These are phyloP conservation scores for Ceratocystis ficicola DNA, from an alignment of 2,329 filamentous ascomycete genomes.

Conservation along the genomic window DNA sequence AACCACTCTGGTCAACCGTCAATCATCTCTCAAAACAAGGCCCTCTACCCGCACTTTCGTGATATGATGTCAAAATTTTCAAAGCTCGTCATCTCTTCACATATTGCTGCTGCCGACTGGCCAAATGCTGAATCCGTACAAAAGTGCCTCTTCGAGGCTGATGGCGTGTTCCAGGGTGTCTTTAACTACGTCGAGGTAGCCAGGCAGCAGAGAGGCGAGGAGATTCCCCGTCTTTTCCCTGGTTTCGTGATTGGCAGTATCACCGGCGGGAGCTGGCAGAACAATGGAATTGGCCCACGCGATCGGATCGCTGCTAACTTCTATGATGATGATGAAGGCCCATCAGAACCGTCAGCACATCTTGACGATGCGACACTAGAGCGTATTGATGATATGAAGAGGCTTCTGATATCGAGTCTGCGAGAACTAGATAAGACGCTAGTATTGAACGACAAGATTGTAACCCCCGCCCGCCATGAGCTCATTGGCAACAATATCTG, in stretches of 20 bases:
- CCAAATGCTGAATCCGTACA: constrained; percentile 85
- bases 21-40: constrained; percentile 98
- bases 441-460: constrained; percentile 62
- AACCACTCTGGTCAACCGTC: constrained; percentile 98
- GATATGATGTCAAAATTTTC: constrained; percentile 99
- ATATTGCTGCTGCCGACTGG: constrained; percentile 94
- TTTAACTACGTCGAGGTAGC: constrained; percentile 96
- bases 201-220: constrained; percentile 80
- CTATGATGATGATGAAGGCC: constrained; percentile 66
- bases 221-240: constrained; percentile 82
- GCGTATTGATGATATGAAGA: constrained; percentile 72
- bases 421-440: constrained; percentile 79
- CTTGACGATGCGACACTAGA: constrained; percentile 71
- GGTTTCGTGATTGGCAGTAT: constrained; percentile 83
- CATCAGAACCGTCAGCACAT: constrained; percentile 56
- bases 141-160: constrained; percentile 94
- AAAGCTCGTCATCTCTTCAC: constrained; percentile 94
- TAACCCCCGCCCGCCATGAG: constrained; percentile 67
- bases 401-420: constrained; percentile 73
- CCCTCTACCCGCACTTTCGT: constrained; percentile 88
- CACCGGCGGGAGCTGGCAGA: constrained; percentile 78
- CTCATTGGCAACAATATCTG: constrained; percentile 74
- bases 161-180: constrained; percentile 84
- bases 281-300: constrained; percentile 51
- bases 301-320: constrained; percentile 72